These are phyloP conservation scores for Saccharomyces mikatae DNA, from an alignment of 805 yeast genomes.

Conservation along the genomic window DNA sequence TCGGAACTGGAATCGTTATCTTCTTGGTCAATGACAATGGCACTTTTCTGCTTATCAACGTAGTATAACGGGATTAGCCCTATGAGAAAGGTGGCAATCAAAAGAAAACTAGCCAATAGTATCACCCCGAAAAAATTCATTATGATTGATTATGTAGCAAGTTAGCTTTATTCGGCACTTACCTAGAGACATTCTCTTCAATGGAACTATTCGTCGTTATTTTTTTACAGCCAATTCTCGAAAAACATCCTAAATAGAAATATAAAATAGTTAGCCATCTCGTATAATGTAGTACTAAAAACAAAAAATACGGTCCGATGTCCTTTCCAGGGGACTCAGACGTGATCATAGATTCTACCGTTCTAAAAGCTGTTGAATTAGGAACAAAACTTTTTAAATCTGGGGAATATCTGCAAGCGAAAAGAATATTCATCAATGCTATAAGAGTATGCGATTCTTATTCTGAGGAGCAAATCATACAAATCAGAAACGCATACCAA, in stretches of 20 bases:
- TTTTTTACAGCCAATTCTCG: not conserved
- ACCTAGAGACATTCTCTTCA: not conserved
- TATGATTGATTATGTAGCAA: not conserved
- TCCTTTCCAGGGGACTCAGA: not conserved
- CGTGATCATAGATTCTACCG: slow-evolving; percentile 9
- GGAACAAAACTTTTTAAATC: slow-evolving; percentile 22
- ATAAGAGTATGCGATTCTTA: slow-evolving; percentile 20
- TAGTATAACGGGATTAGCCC: slow-evolving; percentile 24
- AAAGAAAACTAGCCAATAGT: slow-evolving; percentile 10
- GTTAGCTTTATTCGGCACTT: not conserved
- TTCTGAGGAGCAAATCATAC: slow-evolving; percentile 11
- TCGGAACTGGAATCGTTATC: slow-evolving; percentile 6
- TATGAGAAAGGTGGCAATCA: slow-evolving; percentile 22
- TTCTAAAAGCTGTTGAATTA: slow-evolving; percentile 23
- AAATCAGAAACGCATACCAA: slow-evolving; percentile 7
- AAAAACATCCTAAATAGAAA: not conserved
- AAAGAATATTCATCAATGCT: slow-evolving; percentile 23
- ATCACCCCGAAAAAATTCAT: slow-evolving; percentile 4
- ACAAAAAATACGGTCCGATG: not conserved
- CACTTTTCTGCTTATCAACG: slow-evolving; percentile 4
- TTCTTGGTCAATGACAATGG: not conserved
- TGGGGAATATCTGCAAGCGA: slow-evolving; percentile 21
- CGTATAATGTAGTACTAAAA: not conserved
- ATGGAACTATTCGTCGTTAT: not conserved
- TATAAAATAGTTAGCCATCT: not conserved